A percentile compares a stretch with the other conserved stretches of the same genome.
These are phyloP conservation scores for Pholiota conissans DNA, from an alignment of 768 basidiomycete genomes.

Conservation along the genomic window DNA sequence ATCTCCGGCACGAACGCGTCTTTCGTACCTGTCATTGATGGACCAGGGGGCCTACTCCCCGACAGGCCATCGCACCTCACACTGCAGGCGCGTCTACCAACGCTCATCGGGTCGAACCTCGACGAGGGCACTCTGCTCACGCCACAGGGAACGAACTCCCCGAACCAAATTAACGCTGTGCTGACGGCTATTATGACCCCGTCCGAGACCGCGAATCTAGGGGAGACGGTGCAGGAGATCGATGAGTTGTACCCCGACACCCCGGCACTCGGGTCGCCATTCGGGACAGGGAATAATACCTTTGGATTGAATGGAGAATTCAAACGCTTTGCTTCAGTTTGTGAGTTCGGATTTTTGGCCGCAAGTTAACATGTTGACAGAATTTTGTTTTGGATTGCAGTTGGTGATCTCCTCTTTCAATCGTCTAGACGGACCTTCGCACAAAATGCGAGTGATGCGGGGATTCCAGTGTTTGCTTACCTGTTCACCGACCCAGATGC, in stretches of 20 bases:
- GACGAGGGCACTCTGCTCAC: conserved; percentile 35
- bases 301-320: conserved; percentile 33
- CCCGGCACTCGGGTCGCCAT: conserved; percentile 42
- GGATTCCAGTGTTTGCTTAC: conserved; percentile 36
- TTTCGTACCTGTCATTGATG: conserved; percentile 36
- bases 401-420: conserved; percentile 30
- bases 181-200: conserved; percentile 23
- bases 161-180: conserved; percentile 20
- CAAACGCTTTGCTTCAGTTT: conserved; percentile 27
- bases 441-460: conserved; percentile 33
- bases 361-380: too few species aligned
- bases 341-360: background rate
- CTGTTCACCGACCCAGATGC: conserved; percentile 33
- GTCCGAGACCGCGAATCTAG: conserved; percentile 20
- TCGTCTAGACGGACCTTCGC: conserved; percentile 26
- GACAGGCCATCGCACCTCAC: conserved; percentile 34
- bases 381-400: conserved; percentile 11
- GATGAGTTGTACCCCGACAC: conserved; percentile 37
- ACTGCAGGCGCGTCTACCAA: conserved; percentile 27
- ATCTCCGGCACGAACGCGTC: conserved; percentile 3
- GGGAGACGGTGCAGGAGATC: conserved; percentile 19
- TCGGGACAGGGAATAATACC: conserved; percentile 39
- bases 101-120: conserved; percentile 38
- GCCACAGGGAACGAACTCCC: conserved; percentile 19
- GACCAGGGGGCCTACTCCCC: conserved; percentile 32